A percentile compares a stretch with the other conserved stretches of the same genome.
These are phyloP conservation scores for Neoboletus subvelutipes DNA, from an alignment of 768 basidiomycete species.

Conservation along the genomic window DNA sequence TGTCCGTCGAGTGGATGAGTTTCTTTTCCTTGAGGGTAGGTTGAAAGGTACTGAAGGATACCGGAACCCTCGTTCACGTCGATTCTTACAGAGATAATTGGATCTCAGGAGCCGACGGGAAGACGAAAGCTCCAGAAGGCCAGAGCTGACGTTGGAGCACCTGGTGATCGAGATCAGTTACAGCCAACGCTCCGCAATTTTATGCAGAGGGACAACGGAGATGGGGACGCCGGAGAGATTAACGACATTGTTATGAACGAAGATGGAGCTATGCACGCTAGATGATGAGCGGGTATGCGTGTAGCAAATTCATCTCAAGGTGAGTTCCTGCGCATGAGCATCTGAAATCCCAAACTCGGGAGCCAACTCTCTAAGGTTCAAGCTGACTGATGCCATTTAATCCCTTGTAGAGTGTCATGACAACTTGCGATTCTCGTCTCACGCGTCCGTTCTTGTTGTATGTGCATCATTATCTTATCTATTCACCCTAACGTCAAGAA, in stretches of 20 bases:
- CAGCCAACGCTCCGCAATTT: slow-evolving; percentile 52
- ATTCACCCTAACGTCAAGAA: slow-evolving; percentile 2
- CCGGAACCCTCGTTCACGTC: neutral
- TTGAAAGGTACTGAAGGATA: neutral
- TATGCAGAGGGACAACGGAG: slow-evolving; percentile 33
- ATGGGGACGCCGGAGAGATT: slow-evolving; percentile 20
- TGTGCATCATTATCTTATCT: slow-evolving; percentile 3
- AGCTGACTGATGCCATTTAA: neutral
- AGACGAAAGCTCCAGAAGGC: slow-evolving; percentile 44
- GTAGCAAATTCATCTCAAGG: neutral
- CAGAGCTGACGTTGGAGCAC: slow-evolving; percentile 11
- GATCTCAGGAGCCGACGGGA: slow-evolving; percentile 47
- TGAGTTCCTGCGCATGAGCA: neutral
- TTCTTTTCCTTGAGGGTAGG: slow-evolving; percentile 74
- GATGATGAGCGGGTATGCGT: slow-evolving; percentile 15
- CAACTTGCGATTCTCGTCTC: neutral
- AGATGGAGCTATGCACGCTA: slow-evolving; percentile 58
- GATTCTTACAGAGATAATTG: slow-evolving; percentile 51
- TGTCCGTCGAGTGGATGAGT: slow-evolving; percentile 69
- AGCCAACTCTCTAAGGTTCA: neutral
- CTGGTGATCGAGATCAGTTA: slow-evolving; percentile 20
- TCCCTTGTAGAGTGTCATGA: neutral
- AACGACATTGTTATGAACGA: slow-evolving; percentile 52
- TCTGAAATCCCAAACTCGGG: neutral
- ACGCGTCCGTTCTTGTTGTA: neutral